Conservation (phyloP, 2,329 filamentous ascomycete genomes). For the Cercospora sp. region DNA sequence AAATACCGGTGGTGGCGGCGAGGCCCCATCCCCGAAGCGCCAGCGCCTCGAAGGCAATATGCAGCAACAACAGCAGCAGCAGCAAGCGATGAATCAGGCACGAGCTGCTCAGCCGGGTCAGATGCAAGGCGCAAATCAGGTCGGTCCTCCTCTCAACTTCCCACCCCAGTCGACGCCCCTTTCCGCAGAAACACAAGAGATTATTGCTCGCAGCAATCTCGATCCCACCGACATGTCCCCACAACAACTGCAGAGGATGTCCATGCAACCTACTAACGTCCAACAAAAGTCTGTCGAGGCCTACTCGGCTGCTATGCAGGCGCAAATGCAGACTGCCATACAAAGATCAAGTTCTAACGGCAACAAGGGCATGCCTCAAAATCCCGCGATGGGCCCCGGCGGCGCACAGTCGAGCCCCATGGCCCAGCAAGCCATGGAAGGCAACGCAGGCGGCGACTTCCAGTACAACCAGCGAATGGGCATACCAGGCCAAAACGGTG, state of each 20-base stretch:
- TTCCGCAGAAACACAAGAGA: conserved; percentile 30
- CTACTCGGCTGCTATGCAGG: conserved; percentile 80
- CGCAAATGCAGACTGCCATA: conserved; percentile 79
- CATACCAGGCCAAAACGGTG: conserved; percentile 32
- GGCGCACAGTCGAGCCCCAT: conserved; percentile 38
- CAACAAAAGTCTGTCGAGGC: conserved; percentile 84
- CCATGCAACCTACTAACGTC: conserved; percentile 54
- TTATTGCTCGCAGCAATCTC: conserved; percentile 65
- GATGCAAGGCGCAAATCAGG: conserved; percentile 36
- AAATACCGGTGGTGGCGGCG: conserved; percentile 63
- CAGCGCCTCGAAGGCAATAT: conserved; percentile 74
- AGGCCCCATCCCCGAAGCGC: conserved; percentile 84
- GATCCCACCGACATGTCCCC: conserved; percentile 71
- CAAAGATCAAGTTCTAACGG: conserved; percentile 62
- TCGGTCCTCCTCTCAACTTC: conserved; percentile 34
- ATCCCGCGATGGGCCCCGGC: conserved; percentile 56
- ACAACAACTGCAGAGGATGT: conserved; percentile 70
- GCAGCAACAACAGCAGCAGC: conserved; percentile 59
- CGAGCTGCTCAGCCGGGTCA: conserved; percentile 36
- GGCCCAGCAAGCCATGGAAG: conserved; percentile 59
- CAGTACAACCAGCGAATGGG: conserved; percentile 35
- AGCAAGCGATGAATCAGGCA: conserved; percentile 38
- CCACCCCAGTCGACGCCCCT: conserved; percentile 24
- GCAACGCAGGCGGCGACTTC: conserved; percentile 56
- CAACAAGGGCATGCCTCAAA: conserved; percentile 66